phyloP scores from a whole-genome alignment of 2,329 filamentous ascomycete genomes.

The Claviceps cyperi region DNA sequence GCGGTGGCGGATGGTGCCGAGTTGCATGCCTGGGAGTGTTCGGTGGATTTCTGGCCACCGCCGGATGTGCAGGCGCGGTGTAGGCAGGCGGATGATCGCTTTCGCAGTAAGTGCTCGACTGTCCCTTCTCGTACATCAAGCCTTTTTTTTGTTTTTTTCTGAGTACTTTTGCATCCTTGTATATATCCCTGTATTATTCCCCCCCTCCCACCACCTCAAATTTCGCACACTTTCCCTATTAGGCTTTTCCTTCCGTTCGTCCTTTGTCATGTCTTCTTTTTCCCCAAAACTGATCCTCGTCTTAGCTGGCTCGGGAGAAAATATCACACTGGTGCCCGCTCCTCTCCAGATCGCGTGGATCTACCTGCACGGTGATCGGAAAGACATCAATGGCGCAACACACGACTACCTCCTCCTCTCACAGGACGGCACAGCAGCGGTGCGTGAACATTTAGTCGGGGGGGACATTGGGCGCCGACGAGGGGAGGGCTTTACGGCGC shows the following conservation, averaged over 20 bases:
- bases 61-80: constrained; percentile 7
- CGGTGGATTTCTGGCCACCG: constrained; percentile 7
- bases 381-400: not conserved
- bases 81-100: constrained; percentile 4
- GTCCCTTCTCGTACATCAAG: too few relatives aligned
- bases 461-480: not conserved
- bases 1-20: constrained; percentile 7
- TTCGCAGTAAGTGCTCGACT: constrained; percentile 6
- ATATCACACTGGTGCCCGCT: constrained; percentile 1
- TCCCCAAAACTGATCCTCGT: not conserved
- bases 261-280: not conserved
- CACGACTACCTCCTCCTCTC: constrained; percentile 10
- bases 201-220: too few relatives aligned
- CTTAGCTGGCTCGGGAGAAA: constrained; percentile 6
- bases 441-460: constrained; percentile 8
- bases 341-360: constrained; percentile 10
- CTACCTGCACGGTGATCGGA: not conserved
- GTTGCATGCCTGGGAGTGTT: constrained; percentile 10
- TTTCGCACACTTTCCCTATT: too few relatives aligned
- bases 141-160: not conserved
- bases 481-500: constrained; percentile 5
- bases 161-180: not conserved
- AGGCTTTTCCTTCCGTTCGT: not conserved
- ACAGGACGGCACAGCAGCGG: constrained; percentile 2
- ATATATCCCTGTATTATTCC: not conserved